phyloP scores from a whole-genome alignment of 108 stramenopile genomes.

The Thalassiosira profunda region DNA sequence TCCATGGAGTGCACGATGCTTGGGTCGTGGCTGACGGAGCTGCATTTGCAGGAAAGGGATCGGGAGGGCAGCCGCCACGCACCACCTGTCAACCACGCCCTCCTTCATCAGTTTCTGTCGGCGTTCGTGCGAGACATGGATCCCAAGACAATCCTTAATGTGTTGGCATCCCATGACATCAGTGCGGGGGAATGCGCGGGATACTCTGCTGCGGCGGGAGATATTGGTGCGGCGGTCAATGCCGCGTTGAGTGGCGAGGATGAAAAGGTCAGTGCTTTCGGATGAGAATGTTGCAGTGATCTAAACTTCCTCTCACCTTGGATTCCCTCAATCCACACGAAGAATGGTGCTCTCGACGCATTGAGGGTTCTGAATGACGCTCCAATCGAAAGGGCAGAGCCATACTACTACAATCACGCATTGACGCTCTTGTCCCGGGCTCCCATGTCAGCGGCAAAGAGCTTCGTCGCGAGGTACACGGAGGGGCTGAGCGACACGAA shows the following conservation, averaged over 20 bases:
- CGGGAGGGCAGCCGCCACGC: slow-evolving; percentile 20
- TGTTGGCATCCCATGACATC: slow-evolving; percentile 83
- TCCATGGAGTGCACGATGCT: slow-evolving; percentile 83
- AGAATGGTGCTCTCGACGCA: slow-evolving; percentile 75
- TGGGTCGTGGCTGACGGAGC: slow-evolving; percentile 87
- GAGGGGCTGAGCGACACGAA: slow-evolving; percentile 78
- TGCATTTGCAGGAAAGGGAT: slow-evolving; percentile 73
- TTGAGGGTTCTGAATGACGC: slow-evolving; percentile 74
- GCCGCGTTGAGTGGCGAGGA: slow-evolving; percentile 71
- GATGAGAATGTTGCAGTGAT: too few species aligned
- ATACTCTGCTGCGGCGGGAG: slow-evolving; percentile 74
- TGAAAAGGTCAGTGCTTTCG: slow-evolving; percentile 37
- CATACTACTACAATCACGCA: slow-evolving; percentile 83
- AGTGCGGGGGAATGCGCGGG: slow-evolving; percentile 77
- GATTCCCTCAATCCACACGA: not conserved
- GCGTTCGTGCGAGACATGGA: slow-evolving; percentile 78
- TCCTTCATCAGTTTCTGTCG: slow-evolving; percentile 74
- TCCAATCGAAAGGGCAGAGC: slow-evolving; percentile 83
- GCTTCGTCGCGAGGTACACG: slow-evolving; percentile 74
- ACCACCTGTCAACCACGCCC: slow-evolving; percentile 41
- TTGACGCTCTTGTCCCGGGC: slow-evolving; percentile 65
- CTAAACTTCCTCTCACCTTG: too few species aligned
- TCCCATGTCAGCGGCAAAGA: slow-evolving; percentile 72
- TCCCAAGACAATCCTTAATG: slow-evolving; percentile 77
- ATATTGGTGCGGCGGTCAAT: slow-evolving; percentile 75